Percentiles rank a stretch among this genome's conserved stretches.
Conservation (phyloP, 148 eudicot genomes). For the Pouteria glomerata region DNA sequence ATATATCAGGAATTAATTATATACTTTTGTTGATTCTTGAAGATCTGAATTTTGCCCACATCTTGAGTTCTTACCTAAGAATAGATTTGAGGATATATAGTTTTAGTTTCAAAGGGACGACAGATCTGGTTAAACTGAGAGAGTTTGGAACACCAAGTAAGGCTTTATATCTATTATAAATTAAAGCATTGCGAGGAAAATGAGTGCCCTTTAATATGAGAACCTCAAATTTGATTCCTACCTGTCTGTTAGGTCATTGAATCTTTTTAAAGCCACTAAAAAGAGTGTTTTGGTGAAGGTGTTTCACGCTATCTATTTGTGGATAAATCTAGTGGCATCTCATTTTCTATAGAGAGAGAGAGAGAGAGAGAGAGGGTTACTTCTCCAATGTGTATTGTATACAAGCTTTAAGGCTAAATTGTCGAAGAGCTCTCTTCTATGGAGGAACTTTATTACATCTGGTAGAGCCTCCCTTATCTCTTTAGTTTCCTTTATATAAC, state of each 20-base stretch:
- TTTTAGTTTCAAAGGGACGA: too few relatives aligned
- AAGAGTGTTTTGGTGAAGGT: background rate
- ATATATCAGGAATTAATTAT: background rate
- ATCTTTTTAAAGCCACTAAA: background rate
- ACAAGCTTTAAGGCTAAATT: background rate
- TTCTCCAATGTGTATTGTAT: background rate
- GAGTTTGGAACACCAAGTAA: too few relatives aligned
- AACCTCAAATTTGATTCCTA: background rate
- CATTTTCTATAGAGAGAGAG: background rate
- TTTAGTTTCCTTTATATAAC: background rate
- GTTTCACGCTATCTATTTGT: background rate
- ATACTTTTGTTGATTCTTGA: conserved; percentile 3
- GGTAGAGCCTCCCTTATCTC: background rate
- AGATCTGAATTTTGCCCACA: conserved; percentile 20
- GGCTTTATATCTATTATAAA: too few relatives aligned
- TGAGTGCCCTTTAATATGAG: too few relatives aligned
- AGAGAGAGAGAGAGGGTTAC: background rate
- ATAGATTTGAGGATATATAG: too few relatives aligned
- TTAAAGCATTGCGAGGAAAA: too few relatives aligned
- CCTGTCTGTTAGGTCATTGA: background rate
- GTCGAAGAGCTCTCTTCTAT: background rate
- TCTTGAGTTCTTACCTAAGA: background rate
- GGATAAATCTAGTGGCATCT: background rate
- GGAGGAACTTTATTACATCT: background rate
- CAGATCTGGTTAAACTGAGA: too few relatives aligned